These are phyloP conservation scores for Vanderwaltozyma yarrowii DNA, from an alignment of 805 yeast genomes.

Conservation along the genomic window DNA sequence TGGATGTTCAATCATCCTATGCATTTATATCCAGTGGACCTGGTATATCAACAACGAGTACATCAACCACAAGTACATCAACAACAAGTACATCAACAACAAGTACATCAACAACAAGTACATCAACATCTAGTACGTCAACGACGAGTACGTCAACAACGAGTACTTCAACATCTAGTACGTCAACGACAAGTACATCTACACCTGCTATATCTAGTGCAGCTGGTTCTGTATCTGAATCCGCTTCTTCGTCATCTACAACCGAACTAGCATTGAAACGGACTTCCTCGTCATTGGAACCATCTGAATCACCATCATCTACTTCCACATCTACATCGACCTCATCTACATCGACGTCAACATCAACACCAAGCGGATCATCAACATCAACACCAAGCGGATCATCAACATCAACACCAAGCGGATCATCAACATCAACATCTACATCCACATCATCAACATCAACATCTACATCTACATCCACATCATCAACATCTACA, in stretches of 20 bases:
- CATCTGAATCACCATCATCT: background rate
- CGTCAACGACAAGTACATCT: background rate
- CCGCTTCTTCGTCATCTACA: background rate
- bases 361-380: too few relatives aligned
- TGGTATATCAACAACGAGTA: too few relatives aligned
- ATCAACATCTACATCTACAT: background rate
- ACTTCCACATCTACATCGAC: background rate
- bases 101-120: background rate
- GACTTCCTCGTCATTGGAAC: background rate
- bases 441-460: background rate
- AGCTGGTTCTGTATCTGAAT: too few relatives aligned
- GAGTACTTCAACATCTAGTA: background rate
- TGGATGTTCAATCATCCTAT: too few relatives aligned
- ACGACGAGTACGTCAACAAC: background rate
- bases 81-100: background rate
- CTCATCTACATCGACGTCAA: background rate
- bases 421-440: background rate
- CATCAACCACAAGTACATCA: background rate
- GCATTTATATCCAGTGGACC: too few relatives aligned
- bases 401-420: background rate
- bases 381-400: background rate
- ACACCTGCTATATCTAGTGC: background rate
- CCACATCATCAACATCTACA: background rate
- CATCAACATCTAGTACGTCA: background rate
- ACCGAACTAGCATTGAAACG: too few relatives aligned